Evolutionary conservation across 208 protist genomes (phyloP), one percentile per base, ranked within the genome.

Genomic region (Trypanosoma brucei): DNA sequence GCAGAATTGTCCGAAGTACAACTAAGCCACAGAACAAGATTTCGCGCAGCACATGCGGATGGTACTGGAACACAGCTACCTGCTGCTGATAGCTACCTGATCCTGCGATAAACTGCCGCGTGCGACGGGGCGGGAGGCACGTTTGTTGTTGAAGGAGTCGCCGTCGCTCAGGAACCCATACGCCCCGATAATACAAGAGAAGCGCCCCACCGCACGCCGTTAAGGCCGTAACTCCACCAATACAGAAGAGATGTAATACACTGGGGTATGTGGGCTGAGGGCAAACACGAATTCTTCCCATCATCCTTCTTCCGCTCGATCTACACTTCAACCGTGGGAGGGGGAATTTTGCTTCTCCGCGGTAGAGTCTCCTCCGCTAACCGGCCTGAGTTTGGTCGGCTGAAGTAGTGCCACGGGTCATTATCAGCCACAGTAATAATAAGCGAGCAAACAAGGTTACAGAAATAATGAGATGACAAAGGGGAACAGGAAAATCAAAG

Each of bases 21-120:
- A 59, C 58, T 45, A 71, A 35, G 49, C 34, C 65, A 52, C 64
- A 71, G 14, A 71, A 71, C 3, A 65, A 50, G 9, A 65, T 0
- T 11, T 4, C 1, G 13, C 38, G 33, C 13, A 61, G 9, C 6
- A 33, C 14, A 38, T 39, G 30, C 22, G 22, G 39, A 76, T 73
- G 57, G 78, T 83, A 8, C 31, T 50, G 3, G 59, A 66, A 53
- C 73, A 88, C 11, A 73, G 13, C 45, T 70, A 74, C 46, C 3
- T 76, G 54, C 31, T 83, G 66, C 14, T 68, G 63, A 51, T 51
- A 59, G 2, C 59, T 62, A 30, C 58, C 30, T 49, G 50, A 76
- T 0, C 83, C 83, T 2, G 81, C 70, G 55, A 93, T 60, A 57
- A 87, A 91, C n/a, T 78, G 62, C 9, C 62, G 59, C 37, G 83